Base-by-base conservation (phyloP, 2,329 filamentous ascomycete genomes). In the Aspergillus sp. region DNA sequence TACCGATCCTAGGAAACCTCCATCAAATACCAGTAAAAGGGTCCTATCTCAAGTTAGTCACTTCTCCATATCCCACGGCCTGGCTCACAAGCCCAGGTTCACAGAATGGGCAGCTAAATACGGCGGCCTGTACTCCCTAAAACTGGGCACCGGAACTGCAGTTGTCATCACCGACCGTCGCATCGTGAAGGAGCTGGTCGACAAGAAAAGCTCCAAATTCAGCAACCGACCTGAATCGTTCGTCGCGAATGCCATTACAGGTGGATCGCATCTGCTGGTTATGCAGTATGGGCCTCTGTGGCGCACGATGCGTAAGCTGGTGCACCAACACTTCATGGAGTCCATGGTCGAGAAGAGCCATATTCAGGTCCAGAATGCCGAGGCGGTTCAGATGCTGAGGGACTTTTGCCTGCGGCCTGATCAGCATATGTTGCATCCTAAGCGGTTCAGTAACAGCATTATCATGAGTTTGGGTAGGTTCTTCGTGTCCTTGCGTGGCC, bases 361-460 rank as follows among this genome's bases (percentile, higher is more conserved):
- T 30, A 30, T 30, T 3, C 27, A 30, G 27, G 27, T 30, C 27
- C 27, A 30, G 27, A 30, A 30, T 30, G 27, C 27, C 27, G 27
- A 30, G 3, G 27, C 27, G 9, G 27, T 30, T 2, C 27, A 30
- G 27, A 30, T 30, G 27, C 8, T 30, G 27, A 30, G 27, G 4
- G 27, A 30, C 9, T 11, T 30, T 30, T 30, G 27, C 9, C 1
- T 30, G 27, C 27, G 9, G 1, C 27, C 27, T 30, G 27, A 30
- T 0, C 27, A 30, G 27, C 27, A 30, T 11, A 30, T 30, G 27
- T 3, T 30, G 9, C 79, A 82, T 61, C 75, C 80, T 0, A 78
- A 78, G 61, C 70, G 82, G 3, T 81, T 75, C 57, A 79, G 74
- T 51, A 83, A 83, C 60, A 81, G 78, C 58, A 75, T 82, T 51